Evolutionary conservation across 805 yeast species (phyloP).

Genomic region (Yarrowia alimentaria): DNA sequence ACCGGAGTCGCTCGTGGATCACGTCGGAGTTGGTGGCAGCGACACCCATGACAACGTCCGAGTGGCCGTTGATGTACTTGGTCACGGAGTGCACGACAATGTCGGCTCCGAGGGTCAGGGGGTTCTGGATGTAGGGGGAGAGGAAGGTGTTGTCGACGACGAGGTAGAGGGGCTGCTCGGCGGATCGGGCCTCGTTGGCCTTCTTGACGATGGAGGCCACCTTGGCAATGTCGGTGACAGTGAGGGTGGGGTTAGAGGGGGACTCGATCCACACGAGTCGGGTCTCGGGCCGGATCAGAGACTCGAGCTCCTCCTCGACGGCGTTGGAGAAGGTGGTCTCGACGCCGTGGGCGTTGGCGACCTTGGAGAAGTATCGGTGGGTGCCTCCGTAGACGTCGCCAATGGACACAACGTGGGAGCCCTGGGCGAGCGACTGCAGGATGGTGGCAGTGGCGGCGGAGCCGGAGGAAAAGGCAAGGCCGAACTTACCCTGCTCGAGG

Average conservation of each 20-base stretch:
- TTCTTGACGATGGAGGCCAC: constrained; percentile 56
- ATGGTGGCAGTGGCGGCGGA: constrained; percentile 79
- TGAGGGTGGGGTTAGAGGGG: constrained; percentile 84
- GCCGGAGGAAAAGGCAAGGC: constrained; percentile 77
- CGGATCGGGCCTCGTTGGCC: constrained; percentile 47
- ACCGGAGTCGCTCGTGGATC: constrained; percentile 62
- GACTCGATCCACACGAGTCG: constrained; percentile 83
- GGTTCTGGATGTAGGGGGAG: constrained; percentile 84
- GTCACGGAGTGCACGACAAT: constrained; percentile 87
- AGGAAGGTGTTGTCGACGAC: constrained; percentile 88
- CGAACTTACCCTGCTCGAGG: constrained; percentile 67
- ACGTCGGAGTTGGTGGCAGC: constrained; percentile 64
- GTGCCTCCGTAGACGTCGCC: constrained; percentile 93
- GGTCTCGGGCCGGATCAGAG: constrained; percentile 59
- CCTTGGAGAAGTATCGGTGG: constrained; percentile 84
- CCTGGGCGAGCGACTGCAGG: constrained; percentile 68
- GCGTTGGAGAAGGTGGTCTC: constrained; percentile 64
- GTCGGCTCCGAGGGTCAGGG: constrained; percentile 79
- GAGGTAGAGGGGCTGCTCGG: constrained; percentile 47
- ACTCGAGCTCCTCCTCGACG: constrained; percentile 57
- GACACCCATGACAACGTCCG: constrained; percentile 86
- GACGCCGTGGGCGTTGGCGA: constrained; percentile 77
- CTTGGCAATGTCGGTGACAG: constrained; percentile 68
- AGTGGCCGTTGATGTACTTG: constrained; percentile 88
- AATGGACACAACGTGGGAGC: constrained; percentile 71